phyloP scores from a whole-genome alignment of 768 basidiomycete genomes.

The Candolleomyces eurysporus region DNA sequence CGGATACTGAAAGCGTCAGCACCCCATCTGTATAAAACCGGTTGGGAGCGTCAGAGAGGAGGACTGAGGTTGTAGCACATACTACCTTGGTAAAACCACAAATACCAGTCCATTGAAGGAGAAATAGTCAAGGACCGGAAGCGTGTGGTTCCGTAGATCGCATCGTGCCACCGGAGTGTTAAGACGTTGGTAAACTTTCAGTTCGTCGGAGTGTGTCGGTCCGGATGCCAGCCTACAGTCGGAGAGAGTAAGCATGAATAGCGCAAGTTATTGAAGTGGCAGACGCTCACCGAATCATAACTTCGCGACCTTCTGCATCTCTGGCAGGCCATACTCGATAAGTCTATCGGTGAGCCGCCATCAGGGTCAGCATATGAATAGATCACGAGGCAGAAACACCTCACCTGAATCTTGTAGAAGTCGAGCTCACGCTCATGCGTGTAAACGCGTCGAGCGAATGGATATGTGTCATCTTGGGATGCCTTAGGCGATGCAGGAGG shows the following conservation, averaged over 20 bases:
- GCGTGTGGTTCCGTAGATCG: slow-evolving; percentile 14
- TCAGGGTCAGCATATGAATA: not conserved
- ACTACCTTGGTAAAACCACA: slow-evolving; percentile 16
- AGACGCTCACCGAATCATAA: slow-evolving; percentile 11
- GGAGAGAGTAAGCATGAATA: not conserved
- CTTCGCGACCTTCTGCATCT: slow-evolving; percentile 12
- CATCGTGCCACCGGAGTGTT: slow-evolving; percentile 3
- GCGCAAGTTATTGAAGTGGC: not conserved
- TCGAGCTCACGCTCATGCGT: not conserved
- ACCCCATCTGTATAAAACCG: slow-evolving; percentile 8
- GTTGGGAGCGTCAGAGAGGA: not conserved
- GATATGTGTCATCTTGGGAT: not conserved
- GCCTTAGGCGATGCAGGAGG: not conserved
- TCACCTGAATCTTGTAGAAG: not conserved
- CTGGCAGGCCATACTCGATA: slow-evolving; percentile 10
- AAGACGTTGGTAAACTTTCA: not conserved
- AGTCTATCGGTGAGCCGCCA: not conserved
- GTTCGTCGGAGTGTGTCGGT: not conserved
- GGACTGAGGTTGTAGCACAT: not conserved
- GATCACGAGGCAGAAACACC: not conserved
- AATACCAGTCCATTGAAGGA: slow-evolving; percentile 10
- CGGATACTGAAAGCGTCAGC: not conserved
- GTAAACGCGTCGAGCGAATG: not conserved
- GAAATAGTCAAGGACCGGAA: slow-evolving; percentile 13
- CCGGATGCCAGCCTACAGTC: not conserved